Conservation (phyloP, 805 yeast genomes). For the Candida berthetii region DNA sequence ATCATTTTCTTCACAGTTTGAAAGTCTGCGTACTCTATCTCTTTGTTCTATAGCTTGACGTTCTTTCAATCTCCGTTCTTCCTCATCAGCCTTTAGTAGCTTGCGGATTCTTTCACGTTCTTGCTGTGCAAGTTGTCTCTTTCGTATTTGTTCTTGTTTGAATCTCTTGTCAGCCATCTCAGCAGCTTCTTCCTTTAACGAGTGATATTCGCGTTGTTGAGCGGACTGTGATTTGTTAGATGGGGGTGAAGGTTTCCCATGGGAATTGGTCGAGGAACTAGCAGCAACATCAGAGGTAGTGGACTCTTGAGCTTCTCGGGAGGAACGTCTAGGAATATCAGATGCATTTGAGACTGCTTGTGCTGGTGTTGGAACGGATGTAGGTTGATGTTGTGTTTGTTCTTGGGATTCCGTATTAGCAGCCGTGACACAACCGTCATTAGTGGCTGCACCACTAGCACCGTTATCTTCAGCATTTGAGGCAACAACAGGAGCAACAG, state of each 20-base stretch:
- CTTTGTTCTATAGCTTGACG: conserved; percentile 11
- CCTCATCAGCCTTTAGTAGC: conserved; percentile 46
- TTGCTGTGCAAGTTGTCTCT: conserved; percentile 30
- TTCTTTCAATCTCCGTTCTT: conserved; percentile 31
- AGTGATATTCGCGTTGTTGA: conserved; percentile 6
- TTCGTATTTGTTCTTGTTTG: conserved; percentile 29
- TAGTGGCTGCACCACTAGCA: neutral
- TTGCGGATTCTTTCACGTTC: conserved; percentile 53
- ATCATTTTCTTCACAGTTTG: conserved; percentile 15
- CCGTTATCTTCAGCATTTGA: neutral
- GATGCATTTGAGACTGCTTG: conserved; percentile 4
- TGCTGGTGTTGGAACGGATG: conserved; percentile 2
- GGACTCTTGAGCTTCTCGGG: conserved; percentile 2
- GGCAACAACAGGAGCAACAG: neutral
- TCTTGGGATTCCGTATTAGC: conserved; percentile 2
- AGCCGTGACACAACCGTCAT: neutral
- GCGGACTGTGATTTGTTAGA: neutral
- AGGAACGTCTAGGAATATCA: conserved; percentile 3
- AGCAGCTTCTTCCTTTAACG: conserved; percentile 35
- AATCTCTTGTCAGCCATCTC: conserved; percentile 30
- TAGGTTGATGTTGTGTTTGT: neutral
- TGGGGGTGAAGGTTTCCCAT: too few relatives aligned
- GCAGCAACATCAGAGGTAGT: conserved; percentile 4
- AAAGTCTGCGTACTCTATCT: conserved; percentile 13
- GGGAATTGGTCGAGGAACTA: neutral